Evolutionary conservation across 495 filamentous ascomycete species (phyloP).

Genomic region (Neurospora sp.): DNA sequence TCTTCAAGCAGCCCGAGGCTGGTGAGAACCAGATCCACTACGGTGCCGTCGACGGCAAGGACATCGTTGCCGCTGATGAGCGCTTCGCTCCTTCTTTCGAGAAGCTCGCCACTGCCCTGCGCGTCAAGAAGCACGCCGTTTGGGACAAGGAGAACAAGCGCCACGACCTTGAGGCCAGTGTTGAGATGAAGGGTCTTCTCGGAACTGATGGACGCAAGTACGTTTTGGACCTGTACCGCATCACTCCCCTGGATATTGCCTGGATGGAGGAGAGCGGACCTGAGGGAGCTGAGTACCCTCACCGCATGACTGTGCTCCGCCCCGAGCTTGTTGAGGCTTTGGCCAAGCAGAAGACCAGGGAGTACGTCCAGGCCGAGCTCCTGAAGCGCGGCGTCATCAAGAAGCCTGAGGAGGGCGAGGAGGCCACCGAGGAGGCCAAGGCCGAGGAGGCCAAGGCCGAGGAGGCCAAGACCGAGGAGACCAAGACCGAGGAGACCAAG

Average conservation of each 20-base stretch:
- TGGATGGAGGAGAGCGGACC: constrained; percentile 68
- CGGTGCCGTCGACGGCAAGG: constrained; percentile 94
- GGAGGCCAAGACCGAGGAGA: constrained; percentile 10
- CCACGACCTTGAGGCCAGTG: constrained; percentile 87
- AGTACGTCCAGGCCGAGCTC: constrained; percentile 71
- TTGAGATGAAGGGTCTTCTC: constrained; percentile 94
- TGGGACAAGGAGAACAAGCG: constrained; percentile 94
- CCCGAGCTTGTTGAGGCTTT: constrained; percentile 80
- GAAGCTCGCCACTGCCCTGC: constrained; percentile 77
- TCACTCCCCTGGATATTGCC: constrained; percentile 80
- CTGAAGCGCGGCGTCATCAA: constrained; percentile 39
- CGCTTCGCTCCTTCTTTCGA: constrained; percentile 77
- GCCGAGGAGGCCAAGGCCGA: constrained; percentile 18
- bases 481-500: constrained; percentile 19
- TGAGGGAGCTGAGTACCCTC: constrained; percentile 62
- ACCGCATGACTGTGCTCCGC: constrained; percentile 88
- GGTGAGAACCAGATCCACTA: constrained; percentile 99
- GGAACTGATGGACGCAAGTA: constrained; percentile 98
- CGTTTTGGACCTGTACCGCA: constrained; percentile 89
- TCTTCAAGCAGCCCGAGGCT: constrained; percentile 96
- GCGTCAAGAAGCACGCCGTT: constrained; percentile 88
- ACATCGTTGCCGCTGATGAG: constrained; percentile 82
- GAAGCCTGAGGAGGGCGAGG: constrained; percentile 16
- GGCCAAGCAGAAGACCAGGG: constrained; percentile 74
- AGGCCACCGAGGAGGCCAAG: constrained; percentile 18